A percentile compares a stretch with the other conserved stretches of the same genome.
Evolutionary conservation across 106 monocot genomes (phyloP).

Genomic region (Dendrobium catenatum): DNA sequence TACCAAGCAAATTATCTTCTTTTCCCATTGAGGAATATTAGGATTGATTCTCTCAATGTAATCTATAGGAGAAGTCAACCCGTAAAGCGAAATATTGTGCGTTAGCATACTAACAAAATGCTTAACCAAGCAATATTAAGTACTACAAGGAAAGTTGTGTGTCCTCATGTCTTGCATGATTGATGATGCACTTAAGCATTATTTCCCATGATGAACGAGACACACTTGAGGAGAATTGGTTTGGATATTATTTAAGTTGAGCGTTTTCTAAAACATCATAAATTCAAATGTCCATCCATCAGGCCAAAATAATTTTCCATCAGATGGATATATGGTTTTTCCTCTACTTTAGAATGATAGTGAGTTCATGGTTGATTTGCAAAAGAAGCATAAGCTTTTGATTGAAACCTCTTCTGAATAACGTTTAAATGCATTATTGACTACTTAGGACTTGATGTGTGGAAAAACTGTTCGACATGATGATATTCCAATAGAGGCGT

Average conservation of each 20-base stretch:
- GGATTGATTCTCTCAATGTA: background rate
- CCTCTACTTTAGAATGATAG: background rate
- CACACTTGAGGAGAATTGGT: too few relatives aligned
- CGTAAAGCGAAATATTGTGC: background rate
- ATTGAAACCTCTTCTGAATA: background rate
- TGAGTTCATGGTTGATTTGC: background rate
- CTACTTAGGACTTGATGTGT: too few relatives aligned
- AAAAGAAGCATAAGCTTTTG: background rate
- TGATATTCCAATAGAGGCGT: too few relatives aligned
- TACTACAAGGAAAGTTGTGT: background rate
- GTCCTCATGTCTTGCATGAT: background rate
- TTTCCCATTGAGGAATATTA: background rate
- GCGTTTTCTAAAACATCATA: too few relatives aligned
- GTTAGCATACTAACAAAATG: background rate
- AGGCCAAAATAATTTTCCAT: background rate
- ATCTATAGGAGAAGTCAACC: background rate
- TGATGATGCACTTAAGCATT: background rate
- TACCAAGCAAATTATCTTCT: background rate
- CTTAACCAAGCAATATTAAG: background rate
- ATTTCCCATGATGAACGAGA: background rate
- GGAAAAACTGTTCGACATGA: too few relatives aligned
- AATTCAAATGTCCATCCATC: background rate
- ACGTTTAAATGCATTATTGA: background rate
- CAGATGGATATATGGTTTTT: background rate
- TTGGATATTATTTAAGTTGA: too few relatives aligned